Evolutionary conservation across 225 moss, liverwort and hornwort species (phyloP).

Genomic region (Bryoerythrophyllum caledonicum): DNA sequence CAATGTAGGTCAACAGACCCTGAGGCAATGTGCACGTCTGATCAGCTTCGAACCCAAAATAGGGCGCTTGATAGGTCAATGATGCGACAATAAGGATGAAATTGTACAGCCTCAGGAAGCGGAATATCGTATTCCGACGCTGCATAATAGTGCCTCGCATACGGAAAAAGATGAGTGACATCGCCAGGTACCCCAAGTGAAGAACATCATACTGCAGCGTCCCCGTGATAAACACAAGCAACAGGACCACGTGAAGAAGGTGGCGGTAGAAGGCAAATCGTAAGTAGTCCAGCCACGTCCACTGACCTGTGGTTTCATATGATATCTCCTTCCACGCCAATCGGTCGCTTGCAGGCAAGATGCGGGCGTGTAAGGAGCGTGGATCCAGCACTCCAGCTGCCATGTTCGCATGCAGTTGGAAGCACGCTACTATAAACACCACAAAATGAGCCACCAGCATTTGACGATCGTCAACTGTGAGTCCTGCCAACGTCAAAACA

Average conservation of each 20-base stretch:
- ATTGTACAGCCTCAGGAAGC: constrained; percentile 86
- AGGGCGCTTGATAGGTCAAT: constrained; percentile 90
- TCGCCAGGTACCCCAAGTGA: constrained; percentile 90
- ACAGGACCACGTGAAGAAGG: constrained; percentile 87
- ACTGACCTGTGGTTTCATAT: constrained; percentile 76
- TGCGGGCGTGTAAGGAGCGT: constrained; percentile 57
- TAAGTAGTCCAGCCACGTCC: constrained; percentile 89
- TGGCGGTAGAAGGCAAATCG: constrained; percentile 94
- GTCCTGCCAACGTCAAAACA: constrained; percentile 53
- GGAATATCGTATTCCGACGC: constrained; percentile 79
- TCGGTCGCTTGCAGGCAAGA: constrained; percentile 72
- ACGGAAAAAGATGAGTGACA: constrained; percentile 93
- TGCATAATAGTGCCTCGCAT: constrained; percentile 96
- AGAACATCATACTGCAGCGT: constrained; percentile 96
- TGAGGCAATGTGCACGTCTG: constrained; percentile 63
- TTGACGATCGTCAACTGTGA: constrained; percentile 87
- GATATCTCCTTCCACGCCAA: constrained; percentile 95
- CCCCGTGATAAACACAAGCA: constrained; percentile 93
- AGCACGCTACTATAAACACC: constrained; percentile 76
- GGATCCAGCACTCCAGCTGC: constrained; percentile 58
- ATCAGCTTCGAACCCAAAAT: constrained; percentile 52
- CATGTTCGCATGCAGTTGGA: constrained; percentile 88
- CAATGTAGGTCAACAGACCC: constrained; percentile 76
- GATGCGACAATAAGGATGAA: constrained; percentile 86
- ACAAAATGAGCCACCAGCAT: constrained; percentile 91